A percentile compares a stretch with the other conserved stretches of the same genome.
Evolutionary conservation across 352 stramenopile genomes (phyloP).

Genomic region (Pythium brachiatum): DNA sequence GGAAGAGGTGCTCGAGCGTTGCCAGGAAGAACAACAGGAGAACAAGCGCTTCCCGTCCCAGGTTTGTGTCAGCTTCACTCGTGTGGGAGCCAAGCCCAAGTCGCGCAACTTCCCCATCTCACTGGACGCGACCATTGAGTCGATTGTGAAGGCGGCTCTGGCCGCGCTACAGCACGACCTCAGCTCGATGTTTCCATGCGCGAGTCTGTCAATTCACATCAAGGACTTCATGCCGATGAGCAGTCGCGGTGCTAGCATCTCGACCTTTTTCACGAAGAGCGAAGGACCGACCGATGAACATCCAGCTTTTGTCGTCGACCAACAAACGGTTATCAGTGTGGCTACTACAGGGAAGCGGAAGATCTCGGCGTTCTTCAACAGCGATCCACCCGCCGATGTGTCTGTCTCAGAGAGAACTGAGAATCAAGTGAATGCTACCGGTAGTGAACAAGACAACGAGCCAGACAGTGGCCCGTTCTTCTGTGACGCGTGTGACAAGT

Average conservation of each 20-base stretch:
- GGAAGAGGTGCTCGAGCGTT: constrained; percentile 76
- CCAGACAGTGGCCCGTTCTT: constrained; percentile 16
- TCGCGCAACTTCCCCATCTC: constrained; percentile 49
- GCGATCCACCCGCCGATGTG: neutral
- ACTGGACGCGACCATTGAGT: constrained; percentile 53
- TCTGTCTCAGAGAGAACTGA: neutral
- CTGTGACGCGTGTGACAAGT: constrained; percentile 26
- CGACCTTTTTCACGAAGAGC: constrained; percentile 63
- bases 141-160: constrained; percentile 52
- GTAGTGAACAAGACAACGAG: neutral
- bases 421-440: neutral
- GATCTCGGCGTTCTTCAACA: constrained; percentile 59
- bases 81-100: constrained; percentile 49
- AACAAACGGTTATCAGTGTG: neutral
- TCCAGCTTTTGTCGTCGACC: constrained; percentile 2
- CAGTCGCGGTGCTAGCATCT: constrained; percentile 47
- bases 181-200: constrained; percentile 55
- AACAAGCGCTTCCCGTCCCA: constrained; percentile 76
- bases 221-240: constrained; percentile 71
- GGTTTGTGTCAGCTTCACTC: constrained; percentile 51
- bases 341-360: constrained; percentile 36
- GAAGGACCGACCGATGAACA: constrained; percentile 4
- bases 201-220: constrained; percentile 51
- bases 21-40: constrained; percentile 72
- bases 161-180: constrained; percentile 50